Conservation (phyloP, 306 rosid species). For the Parietaria judaica region DNA sequence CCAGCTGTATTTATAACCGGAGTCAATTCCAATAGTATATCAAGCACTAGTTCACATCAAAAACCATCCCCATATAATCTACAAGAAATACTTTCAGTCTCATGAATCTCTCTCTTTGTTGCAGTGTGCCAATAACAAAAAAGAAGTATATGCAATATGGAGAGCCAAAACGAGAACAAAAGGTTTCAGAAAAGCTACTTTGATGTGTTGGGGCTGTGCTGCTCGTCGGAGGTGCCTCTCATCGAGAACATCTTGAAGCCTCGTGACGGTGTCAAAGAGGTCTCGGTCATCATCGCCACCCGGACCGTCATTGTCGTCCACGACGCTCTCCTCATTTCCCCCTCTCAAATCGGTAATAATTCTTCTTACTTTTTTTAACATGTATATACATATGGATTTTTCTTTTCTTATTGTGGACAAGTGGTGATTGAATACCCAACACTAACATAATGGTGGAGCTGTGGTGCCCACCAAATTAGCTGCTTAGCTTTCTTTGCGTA, state of each 20-base stretch:
- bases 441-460: too few species aligned
- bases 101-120: neutral
- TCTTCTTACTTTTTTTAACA: too few species aligned
- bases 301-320: constrained; percentile 84
- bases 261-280: constrained; percentile 61
- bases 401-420: too few species aligned
- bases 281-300: constrained; percentile 60
- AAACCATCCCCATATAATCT: neutral
- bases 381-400: too few species aligned
- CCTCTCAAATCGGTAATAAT: constrained; percentile 62
- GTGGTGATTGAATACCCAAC: too few species aligned
- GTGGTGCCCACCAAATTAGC: too few species aligned
- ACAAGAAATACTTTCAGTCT: too few species aligned
- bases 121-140: neutral
- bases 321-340: constrained; percentile 57
- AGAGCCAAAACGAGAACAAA: constrained; percentile 18
- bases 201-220: constrained; percentile 83
- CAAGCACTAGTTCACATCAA: neutral
- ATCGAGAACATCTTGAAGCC: constrained; percentile 58
- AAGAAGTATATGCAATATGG: constrained; percentile 15
- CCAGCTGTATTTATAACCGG: neutral
- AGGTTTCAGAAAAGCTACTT: constrained; percentile 67
- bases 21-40: neutral
- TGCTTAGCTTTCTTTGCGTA: too few species aligned
- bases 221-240: constrained; percentile 75